These are phyloP conservation scores for Coniferiporia sulphurascens DNA, from an alignment of 1,284 basidiomycete species.

Conservation along the genomic window DNA sequence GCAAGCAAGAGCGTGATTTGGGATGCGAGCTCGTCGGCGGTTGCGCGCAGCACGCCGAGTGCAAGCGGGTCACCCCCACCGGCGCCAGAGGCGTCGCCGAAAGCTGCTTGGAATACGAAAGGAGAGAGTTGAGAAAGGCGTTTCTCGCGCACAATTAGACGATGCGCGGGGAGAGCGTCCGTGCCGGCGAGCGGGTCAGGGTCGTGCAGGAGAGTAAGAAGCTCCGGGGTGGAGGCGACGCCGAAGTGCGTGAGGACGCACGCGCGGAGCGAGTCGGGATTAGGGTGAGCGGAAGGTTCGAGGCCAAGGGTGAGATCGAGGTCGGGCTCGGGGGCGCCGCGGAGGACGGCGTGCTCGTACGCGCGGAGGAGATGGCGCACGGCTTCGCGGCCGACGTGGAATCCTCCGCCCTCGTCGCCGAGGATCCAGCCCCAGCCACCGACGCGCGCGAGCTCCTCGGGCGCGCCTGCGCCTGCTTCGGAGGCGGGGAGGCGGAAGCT, in stretches of 20 bases:
- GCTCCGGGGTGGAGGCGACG: constrained; percentile 51
- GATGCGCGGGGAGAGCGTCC: constrained; percentile 30
- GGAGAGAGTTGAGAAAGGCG: constrained; percentile 68
- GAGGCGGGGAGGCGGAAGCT: constrained; percentile 41
- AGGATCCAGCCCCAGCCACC: constrained; percentile 84
- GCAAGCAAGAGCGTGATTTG: constrained; percentile 54
- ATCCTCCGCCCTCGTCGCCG: constrained; percentile 77
- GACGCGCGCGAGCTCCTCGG: constrained; percentile 59
- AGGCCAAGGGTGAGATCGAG: background rate
- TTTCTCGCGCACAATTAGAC: constrained; percentile 54
- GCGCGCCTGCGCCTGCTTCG: constrained; percentile 25
- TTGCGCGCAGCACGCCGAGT: constrained; percentile 46
- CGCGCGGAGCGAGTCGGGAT: constrained; percentile 28
- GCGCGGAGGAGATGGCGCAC: constrained; percentile 58
- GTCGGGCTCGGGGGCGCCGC: constrained; percentile 29
- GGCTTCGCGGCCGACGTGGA: constrained; percentile 67
- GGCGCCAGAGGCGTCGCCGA: constrained; percentile 38
- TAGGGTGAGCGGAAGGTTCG: no score
- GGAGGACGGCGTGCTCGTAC: constrained; percentile 49
- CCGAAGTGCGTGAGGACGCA: constrained; percentile 51
- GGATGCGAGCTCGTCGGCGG: constrained; percentile 51
- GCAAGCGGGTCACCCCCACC: constrained; percentile 47
- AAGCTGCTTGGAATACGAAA: constrained; percentile 67
- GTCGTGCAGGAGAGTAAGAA: constrained; percentile 60
- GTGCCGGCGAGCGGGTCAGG: constrained; percentile 26